These are phyloP conservation scores for Coriaria nepalensis DNA, from an alignment of 306 rosid species.

Conservation along the genomic window DNA sequence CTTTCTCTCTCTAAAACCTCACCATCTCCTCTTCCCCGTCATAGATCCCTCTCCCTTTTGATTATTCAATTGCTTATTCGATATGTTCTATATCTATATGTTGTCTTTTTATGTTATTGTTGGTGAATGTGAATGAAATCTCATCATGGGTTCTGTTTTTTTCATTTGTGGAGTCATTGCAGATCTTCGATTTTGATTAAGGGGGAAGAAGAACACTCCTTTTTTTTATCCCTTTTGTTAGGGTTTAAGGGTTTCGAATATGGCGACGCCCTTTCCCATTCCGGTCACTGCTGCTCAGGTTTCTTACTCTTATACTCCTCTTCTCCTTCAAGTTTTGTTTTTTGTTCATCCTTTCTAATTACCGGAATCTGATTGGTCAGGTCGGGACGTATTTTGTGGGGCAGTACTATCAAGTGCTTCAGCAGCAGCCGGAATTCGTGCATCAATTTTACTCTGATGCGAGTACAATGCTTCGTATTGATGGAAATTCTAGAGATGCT, in stretches of 20 bases:
- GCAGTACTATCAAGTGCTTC: constrained; percentile 91
- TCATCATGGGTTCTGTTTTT: constrained; percentile 2
- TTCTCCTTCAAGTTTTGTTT: not conserved
- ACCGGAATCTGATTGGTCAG: constrained; percentile 22
- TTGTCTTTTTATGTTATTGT: not conserved
- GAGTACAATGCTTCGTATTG: constrained; percentile 80
- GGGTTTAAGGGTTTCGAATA: constrained; percentile 56
- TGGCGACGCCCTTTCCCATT: constrained; percentile 75
- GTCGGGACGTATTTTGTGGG: constrained; percentile 94
- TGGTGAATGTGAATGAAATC: constrained; percentile 9
- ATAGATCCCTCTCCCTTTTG: constrained; percentile 10
- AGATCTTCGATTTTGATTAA: constrained; percentile 36
- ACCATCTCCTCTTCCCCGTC: not conserved
- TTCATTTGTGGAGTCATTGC: constrained; percentile 20
- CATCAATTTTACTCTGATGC: constrained; percentile 90
- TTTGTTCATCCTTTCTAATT: not conserved
- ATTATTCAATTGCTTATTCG: not conserved
- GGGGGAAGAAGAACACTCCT: not conserved
- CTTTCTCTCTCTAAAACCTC: constrained; percentile 4
- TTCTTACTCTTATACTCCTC: not conserved
- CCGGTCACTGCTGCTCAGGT: constrained; percentile 91
- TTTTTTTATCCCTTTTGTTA: constrained; percentile 2
- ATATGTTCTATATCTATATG: not conserved
- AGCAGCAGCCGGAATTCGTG: constrained; percentile 72
- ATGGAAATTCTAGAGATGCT: constrained; percentile 52